These are phyloP conservation scores for Phytophthora citrophthora DNA, from an alignment of 352 stramenopile genomes.

Conservation along the genomic window DNA sequence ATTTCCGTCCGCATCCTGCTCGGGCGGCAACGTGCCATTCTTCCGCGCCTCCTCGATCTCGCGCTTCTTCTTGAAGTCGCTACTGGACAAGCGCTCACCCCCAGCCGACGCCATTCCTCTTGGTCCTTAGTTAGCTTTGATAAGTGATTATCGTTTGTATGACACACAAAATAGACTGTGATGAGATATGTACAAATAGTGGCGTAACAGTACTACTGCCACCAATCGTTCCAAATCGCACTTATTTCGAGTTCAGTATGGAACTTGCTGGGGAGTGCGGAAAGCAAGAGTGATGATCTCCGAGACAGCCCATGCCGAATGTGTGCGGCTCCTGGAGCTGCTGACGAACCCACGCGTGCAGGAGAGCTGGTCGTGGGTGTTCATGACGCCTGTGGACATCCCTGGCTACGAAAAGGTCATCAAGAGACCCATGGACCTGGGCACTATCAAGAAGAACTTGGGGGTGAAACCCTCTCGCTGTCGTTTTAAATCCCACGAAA, in stretches of 20 bases:
- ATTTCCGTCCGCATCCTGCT: conserved; percentile 92
- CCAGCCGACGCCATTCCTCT: conserved; percentile 61
- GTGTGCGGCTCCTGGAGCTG: conserved; percentile 78
- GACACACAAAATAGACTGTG: conserved; percentile 1
- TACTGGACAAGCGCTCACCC: conserved; percentile 74
- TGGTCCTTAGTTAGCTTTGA: not conserved
- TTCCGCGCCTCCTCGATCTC: conserved; percentile 92
- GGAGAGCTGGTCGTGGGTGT: conserved; percentile 89
- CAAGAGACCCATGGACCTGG: conserved; percentile 87
- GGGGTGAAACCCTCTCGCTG: conserved; percentile 82
- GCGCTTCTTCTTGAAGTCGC: conserved; percentile 89
- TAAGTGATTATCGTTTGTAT: not conserved
- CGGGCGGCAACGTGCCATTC: conserved; percentile 85
- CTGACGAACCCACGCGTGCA: conserved; percentile 83
- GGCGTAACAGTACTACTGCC: not conserved
- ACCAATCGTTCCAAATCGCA: not conserved
- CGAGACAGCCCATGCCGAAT: conserved; percentile 75
- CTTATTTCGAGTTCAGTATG: conserved; percentile 2
- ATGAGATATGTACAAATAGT: not conserved
- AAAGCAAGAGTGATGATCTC: conserved; percentile 61
- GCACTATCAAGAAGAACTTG: conserved; percentile 77
- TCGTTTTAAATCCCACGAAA: conserved; percentile 85
- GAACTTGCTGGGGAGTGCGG: conserved; percentile 3
- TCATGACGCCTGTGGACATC: conserved; percentile 80
- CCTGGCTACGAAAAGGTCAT: conserved; percentile 76